Percentiles rank a stretch among this genome's conserved stretches.
Evolutionary conservation across 106 monocot species (phyloP).

Genomic region (Gastrodia elata): DNA sequence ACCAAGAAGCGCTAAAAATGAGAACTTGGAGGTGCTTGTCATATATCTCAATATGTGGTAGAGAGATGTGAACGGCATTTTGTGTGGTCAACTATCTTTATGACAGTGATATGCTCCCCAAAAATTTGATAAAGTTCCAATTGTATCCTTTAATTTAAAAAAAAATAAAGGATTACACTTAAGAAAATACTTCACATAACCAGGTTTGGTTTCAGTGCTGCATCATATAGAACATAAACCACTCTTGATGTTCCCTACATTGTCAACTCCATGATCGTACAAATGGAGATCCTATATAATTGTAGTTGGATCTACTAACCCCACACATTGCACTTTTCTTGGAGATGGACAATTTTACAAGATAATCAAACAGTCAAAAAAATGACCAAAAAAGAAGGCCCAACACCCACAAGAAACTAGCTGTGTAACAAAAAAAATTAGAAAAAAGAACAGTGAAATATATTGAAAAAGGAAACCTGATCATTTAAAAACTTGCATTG

Average conservation of each 20-base stretch:
- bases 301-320: background rate
- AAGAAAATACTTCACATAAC: background rate
- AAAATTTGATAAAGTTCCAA: background rate
- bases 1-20: conserved; percentile 7
- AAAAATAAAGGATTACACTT: background rate
- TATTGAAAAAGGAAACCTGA: background rate
- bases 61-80: background rate
- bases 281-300: background rate
- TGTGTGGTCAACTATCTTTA: background rate
- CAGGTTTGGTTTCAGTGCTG: background rate
- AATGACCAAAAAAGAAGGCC: background rate
- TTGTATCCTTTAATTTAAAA: background rate
- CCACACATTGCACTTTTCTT: background rate
- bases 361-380: background rate
- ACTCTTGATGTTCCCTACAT: background rate
- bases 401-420: background rate
- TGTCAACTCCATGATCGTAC: background rate
- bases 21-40: background rate
- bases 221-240: background rate
- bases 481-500: background rate
- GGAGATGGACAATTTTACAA: background rate
- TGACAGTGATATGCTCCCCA: background rate
- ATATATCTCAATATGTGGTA: background rate
- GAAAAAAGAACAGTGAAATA: no score
- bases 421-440: background rate